Evolutionary conservation across 2,329 filamentous ascomycete genomes (phyloP), one percentile per base, ranked within the genome.

Genomic region (Pseudogymnoascus sp.): DNA sequence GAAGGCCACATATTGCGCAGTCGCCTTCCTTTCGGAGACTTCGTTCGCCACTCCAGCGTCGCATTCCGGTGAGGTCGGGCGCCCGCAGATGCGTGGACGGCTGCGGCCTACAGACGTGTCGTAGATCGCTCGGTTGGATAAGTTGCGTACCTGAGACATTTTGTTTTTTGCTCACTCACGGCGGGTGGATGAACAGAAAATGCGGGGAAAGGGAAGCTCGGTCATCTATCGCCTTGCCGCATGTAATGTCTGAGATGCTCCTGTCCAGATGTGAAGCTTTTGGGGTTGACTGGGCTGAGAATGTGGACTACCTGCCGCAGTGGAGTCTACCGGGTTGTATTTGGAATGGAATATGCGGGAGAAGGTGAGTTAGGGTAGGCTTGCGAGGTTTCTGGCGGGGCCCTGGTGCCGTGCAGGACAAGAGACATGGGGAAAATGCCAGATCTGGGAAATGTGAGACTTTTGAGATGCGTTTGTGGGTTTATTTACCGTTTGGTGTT

Each of bases 311-410:
- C 42, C 25, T 29, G 42, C 25, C 42, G 29, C 41, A 29, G 13
- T 9, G 4, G 25, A 5, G 25, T 48, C 21, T 29, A 21, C 27
- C 17, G 25, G 25, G 25, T 17, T 48, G 21, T 21, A 48, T 48
- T 48, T 48, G 42, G 42, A 48, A 48, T 48, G 15, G 42, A 48
- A 48, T 48, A 48, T 48, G 42, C 42, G 42, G 42, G 42, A 48
- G 42, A 48, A 48, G 21, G 42, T 48, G 42, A 48, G 42, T 48
- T 48, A 29, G 42, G 42, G 13, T 48, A 48, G 42, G 42, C 42
- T 48, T 48, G 42, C 42, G 42, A 48, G 25, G 3, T 27, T 48
- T 29, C 25, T 48, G 4, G 25, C 13, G 42, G 42, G 7, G 42
- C 13, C 6, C 13, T 29, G 6, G 13, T 48, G 42, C 42, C 42